Conservation (phyloP, 2,329 filamentous ascomycete species). For the Fusarium hostae region DNA sequence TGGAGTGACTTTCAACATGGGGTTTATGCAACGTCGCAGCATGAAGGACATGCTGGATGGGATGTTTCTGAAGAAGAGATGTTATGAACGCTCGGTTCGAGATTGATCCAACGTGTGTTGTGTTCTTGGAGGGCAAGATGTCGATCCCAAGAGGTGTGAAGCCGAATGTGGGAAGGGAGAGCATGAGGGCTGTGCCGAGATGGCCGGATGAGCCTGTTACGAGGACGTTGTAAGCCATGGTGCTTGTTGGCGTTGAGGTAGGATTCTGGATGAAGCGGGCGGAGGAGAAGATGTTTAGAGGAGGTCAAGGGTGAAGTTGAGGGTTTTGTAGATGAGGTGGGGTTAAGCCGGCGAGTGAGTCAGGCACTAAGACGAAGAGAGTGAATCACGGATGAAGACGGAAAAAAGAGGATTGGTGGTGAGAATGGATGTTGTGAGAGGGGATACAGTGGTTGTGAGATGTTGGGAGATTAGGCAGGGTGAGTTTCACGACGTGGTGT, state of each 20-base stretch:
- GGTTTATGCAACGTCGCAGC: slow-evolving; percentile 61
- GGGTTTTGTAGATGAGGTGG: slow-evolving; percentile 33
- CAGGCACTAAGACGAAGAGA: slow-evolving; percentile 11
- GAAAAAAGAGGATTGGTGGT: not conserved
- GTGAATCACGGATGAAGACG: not conserved
- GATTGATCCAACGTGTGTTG: slow-evolving; percentile 52
- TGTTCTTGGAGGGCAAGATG: slow-evolving; percentile 52
- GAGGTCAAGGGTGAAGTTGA: not conserved
- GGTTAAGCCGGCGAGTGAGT: slow-evolving; percentile 31
- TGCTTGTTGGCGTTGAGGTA: not conserved
- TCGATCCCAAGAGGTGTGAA: slow-evolving; percentile 57
- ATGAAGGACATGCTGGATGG: slow-evolving; percentile 56
- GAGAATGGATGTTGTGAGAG: slow-evolving; percentile 15
- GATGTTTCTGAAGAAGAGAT: slow-evolving; percentile 46
- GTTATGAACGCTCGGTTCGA: slow-evolving; percentile 50
- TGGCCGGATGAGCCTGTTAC: slow-evolving; percentile 61
- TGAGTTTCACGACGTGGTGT: slow-evolving; percentile 9
- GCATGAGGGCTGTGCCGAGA: slow-evolving; percentile 59
- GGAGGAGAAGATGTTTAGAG: not conserved
- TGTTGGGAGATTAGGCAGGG: slow-evolving; percentile 23
- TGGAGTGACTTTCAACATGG: slow-evolving; percentile 58
- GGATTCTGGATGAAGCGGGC: not conserved
- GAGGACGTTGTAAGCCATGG: slow-evolving; percentile 50
- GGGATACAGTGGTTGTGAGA: slow-evolving; percentile 8
- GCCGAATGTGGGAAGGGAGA: slow-evolving; percentile 52